phyloP scores from a whole-genome alignment of 2,329 filamentous ascomycete genomes.

The Scedosporium boydii region DNA sequence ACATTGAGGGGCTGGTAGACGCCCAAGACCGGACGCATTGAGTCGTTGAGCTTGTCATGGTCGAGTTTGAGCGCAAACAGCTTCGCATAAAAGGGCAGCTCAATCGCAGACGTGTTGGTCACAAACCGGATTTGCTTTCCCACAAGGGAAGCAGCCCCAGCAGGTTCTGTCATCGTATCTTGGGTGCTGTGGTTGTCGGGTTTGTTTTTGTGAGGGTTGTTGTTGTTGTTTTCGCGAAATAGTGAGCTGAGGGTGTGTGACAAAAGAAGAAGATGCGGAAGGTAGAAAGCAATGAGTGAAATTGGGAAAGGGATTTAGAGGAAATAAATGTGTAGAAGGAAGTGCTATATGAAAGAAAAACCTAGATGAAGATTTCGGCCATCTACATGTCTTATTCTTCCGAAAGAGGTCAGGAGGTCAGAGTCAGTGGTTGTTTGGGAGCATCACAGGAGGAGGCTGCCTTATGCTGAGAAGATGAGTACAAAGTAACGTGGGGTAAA shows the following conservation, averaged over 20 bases:
- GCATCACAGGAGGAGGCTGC: not conserved
- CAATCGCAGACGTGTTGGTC: conserved; percentile 87
- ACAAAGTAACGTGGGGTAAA: not conserved
- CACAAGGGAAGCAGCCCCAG: conserved; percentile 1
- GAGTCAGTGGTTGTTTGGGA: not conserved
- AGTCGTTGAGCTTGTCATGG: conserved; percentile 93
- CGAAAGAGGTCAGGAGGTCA: too few species aligned
- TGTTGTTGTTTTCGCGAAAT: not conserved
- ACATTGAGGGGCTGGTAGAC: conserved; percentile 79
- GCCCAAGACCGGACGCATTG: conserved; percentile 74
- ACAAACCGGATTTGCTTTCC: conserved; percentile 54
- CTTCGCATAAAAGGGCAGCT: conserved; percentile 87
- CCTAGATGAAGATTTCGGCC: too few species aligned
- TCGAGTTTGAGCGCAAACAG: conserved; percentile 93
- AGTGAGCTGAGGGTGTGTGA: not conserved
- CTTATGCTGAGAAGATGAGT: not conserved
- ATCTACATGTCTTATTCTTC: too few species aligned
- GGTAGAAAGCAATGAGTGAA: not conserved
- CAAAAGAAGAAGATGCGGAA: not conserved
- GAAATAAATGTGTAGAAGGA: not conserved
- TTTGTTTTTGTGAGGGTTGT: not conserved
- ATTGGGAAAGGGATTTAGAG: not conserved
- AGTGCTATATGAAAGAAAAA: too few species aligned
- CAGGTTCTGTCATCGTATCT: not conserved
- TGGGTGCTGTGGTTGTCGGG: not conserved